phyloP scores from a whole-genome alignment of 73 alveolate species.

The Blepharisma japonicum region DNA sequence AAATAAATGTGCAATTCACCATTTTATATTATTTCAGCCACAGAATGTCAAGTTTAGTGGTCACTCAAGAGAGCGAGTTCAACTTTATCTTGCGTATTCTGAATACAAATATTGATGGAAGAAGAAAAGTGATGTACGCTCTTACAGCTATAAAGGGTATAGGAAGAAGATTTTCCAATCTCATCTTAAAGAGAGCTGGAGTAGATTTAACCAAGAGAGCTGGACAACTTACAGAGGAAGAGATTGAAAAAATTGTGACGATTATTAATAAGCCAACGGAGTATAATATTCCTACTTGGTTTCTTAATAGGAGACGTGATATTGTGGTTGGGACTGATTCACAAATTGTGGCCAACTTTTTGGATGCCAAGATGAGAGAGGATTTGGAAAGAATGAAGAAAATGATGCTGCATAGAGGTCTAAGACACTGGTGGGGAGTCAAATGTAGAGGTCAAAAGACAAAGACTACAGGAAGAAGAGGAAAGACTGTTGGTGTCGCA shows the following conservation, averaged over 20 bases:
- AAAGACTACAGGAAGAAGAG: constrained; percentile 99
- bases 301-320: constrained; percentile 96
- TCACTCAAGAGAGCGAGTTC: constrained; percentile 79
- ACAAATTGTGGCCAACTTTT: constrained; percentile 88
- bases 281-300: constrained; percentile 97
- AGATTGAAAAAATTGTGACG: constrained; percentile 93
- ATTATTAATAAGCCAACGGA: constrained; percentile 94
- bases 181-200: constrained; percentile 77
- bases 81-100: constrained; percentile 94
- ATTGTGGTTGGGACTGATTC: constrained; percentile 76
- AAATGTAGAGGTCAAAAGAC: constrained; percentile 99
- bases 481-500: constrained; percentile 97
- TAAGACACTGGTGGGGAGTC: constrained; percentile 94
- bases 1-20: too few relatives aligned
- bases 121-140: constrained; percentile 94
- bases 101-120: constrained; percentile 99
- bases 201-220: constrained; percentile 91
- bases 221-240: constrained; percentile 97
- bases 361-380: constrained; percentile 95
- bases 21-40: constrained; percentile 1
- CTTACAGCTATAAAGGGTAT: constrained; percentile 95
- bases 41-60: constrained; percentile 45
- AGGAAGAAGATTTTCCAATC: constrained; percentile 96
- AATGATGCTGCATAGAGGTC: constrained; percentile 95
- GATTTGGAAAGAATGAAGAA: constrained; percentile 99